Evolutionary conservation across 345 rosid species (phyloP), one percentile per base, ranked within the genome.

Genomic region (Gossypium bickii): DNA sequence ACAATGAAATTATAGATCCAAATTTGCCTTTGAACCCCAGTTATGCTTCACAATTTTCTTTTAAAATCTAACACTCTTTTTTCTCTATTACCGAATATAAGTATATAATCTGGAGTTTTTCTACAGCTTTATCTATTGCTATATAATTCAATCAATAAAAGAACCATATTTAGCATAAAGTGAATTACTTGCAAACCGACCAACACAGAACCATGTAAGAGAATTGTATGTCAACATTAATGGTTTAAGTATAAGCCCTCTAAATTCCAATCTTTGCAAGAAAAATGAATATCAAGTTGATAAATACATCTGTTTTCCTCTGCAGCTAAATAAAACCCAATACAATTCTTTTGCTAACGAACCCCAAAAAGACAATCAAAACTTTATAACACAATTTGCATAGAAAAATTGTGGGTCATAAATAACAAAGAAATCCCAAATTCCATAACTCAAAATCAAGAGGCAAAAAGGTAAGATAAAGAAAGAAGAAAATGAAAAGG

Each of bases 401-500:
- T 8, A 59, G 60, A 65, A 63, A 72, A 72, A 3, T 9, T 6
- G 22, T 44, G 49, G 2, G 15, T 47, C 44, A 49, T 15, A 15
- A 53, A 73, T 2, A 48, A 48, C 68, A 73, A n/a, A 63, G 68
- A 49, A 47, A 60, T 38, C 60, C 67, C 53, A 51, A 9, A 25
- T 68, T 24, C 72, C 58, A 66, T 24, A 53, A 17, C 34, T 44
- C 57, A 83, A 44, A 71, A 65, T 70, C 68, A 70, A 49, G 47
- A 60, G 17, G 20, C 29, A 68, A 45, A 27, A 12, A 5, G 4
- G 18, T 12, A 66, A 66, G 17, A 16, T 12, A 66, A 66, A 44
- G 12, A 66, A 24, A 15, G 27, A 60, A 4, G 6, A 12, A 24
- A 12, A 24, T 7, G 9, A 3, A 44, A 3, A 22, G 12, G 68